Conservation (phyloP, 371 early-diverging fungal genomes). For the Mucor racemosus region DNA sequence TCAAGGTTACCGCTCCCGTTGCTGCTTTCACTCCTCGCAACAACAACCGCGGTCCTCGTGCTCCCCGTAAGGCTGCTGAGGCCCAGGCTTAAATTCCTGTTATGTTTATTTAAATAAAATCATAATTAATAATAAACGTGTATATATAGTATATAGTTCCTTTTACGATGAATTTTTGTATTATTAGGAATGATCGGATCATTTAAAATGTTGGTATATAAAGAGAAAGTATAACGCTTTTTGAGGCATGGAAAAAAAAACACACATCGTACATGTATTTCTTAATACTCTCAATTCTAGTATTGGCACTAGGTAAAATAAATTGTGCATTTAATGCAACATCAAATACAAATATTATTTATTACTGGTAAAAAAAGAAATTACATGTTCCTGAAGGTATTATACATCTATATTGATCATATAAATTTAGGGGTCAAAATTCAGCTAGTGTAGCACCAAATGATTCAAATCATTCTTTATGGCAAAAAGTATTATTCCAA, state of each 20-base stretch:
- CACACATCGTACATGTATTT: not conserved
- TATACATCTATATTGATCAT: no score
- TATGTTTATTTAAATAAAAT: conserved; percentile 11
- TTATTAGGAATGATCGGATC: conserved; percentile 13
- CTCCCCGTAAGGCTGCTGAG: conserved; percentile 34
- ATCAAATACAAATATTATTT: conserved; percentile 26
- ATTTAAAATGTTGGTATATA: not conserved
- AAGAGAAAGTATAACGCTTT: not conserved
- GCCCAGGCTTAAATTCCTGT: conserved; percentile 23
- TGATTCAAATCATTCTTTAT: conserved; percentile 14
- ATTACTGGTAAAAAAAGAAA: conserved; percentile 23
- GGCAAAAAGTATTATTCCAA: conserved; percentile 24
- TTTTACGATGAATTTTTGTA: not conserved
- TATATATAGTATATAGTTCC: conserved; percentile 9
- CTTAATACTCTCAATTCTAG: not conserved
- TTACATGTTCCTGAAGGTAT: not conserved
- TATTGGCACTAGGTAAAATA: not conserved
- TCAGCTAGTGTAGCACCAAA: conserved; percentile 23
- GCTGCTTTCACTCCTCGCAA: conserved; percentile 40
- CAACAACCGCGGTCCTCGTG: conserved; percentile 41
- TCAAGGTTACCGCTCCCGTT: conserved; percentile 64
- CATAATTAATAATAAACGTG: not conserved
- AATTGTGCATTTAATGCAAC: conserved; percentile 19
- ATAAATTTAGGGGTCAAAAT: conserved; percentile 29
- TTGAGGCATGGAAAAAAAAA: no score